Conservation (phyloP, 164 flowering plant genomes). For the Hamamelis virginiana region DNA sequence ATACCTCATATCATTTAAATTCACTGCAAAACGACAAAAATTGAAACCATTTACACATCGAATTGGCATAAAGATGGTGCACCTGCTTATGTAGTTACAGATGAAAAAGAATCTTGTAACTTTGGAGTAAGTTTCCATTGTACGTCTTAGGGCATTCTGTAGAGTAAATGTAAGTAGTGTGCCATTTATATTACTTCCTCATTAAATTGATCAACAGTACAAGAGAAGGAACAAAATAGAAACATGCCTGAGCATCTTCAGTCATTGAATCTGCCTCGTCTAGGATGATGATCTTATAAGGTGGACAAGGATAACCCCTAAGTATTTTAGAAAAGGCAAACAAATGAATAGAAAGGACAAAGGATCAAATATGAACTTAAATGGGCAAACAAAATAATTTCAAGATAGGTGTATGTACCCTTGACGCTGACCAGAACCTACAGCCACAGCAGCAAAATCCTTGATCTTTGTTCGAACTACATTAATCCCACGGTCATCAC, state of each 20-base stretch:
- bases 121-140: conserved; percentile 98
- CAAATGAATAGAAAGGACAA: not conserved
- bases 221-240: not conserved
- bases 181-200: not conserved
- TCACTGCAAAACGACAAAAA: not conserved
- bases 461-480: conserved; percentile 95
- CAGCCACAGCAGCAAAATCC: conserved; percentile 94
- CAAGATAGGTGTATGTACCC: conserved; percentile 43
- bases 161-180: not conserved
- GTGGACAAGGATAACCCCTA: conserved; percentile 90
- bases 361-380: not conserved
- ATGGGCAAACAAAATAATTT: not conserved
- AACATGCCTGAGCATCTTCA: conserved; percentile 95
- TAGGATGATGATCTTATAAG: conserved; percentile 86
- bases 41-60: not conserved
- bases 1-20: not conserved
- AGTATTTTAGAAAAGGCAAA: conserved; percentile 3
- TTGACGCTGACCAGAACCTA: conserved; percentile 62
- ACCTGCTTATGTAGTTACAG: conserved; percentile 98
- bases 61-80: not conserved
- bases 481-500: conserved; percentile 99
- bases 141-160: conserved; percentile 93
- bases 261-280: conserved; percentile 99
- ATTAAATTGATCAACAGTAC: not conserved
- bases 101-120: conserved; percentile 95